Conservation (phyloP, 2,329 filamentous ascomycete genomes). For the Neofusicoccum ribis region DNA sequence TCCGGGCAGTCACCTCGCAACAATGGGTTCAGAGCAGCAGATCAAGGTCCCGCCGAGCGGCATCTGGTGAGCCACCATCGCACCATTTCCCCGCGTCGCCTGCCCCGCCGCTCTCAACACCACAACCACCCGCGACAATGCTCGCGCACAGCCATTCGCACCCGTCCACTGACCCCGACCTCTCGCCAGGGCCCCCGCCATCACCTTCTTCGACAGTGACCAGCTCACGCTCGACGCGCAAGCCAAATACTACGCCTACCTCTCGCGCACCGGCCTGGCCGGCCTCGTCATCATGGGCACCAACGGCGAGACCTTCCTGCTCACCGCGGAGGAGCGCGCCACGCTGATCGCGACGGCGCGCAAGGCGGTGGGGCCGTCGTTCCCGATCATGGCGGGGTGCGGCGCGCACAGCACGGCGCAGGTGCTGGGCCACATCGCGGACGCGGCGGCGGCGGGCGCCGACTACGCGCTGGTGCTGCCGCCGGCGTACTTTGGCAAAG, state of each 20-base stretch:
- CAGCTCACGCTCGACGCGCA: slow-evolving; percentile 45
- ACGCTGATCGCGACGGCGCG: slow-evolving; percentile 42
- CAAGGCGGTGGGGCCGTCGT: slow-evolving; percentile 43
- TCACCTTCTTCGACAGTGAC: slow-evolving; percentile 48
- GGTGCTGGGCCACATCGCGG: slow-evolving; percentile 44
- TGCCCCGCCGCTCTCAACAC: background rate
- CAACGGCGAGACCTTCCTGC: slow-evolving; percentile 49
- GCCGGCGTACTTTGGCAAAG: slow-evolving; percentile 47
- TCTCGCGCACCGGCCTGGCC: slow-evolving; percentile 43
- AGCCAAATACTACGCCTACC: slow-evolving; percentile 46
- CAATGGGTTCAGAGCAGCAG: slow-evolving; percentile 6
- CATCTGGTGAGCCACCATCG: slow-evolving; percentile 15
- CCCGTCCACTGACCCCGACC: background rate
- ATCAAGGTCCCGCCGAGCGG: slow-evolving; percentile 16
- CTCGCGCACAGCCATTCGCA: background rate
- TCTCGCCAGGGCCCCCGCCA: slow-evolving; percentile 33
- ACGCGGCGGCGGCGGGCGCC: slow-evolving; percentile 44
- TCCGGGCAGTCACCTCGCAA: background rate
- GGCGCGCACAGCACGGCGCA: slow-evolving; percentile 46
- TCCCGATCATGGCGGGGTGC: slow-evolving; percentile 47
- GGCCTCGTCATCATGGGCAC: slow-evolving; percentile 50
- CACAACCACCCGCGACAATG: background rate
- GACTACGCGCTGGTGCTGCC: slow-evolving; percentile 47
- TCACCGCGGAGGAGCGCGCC: slow-evolving; percentile 45
- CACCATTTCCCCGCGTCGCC: background rate